Evolutionary conservation across 331 rosid species (phyloP).

Genomic region (Malus hybrid): DNA sequence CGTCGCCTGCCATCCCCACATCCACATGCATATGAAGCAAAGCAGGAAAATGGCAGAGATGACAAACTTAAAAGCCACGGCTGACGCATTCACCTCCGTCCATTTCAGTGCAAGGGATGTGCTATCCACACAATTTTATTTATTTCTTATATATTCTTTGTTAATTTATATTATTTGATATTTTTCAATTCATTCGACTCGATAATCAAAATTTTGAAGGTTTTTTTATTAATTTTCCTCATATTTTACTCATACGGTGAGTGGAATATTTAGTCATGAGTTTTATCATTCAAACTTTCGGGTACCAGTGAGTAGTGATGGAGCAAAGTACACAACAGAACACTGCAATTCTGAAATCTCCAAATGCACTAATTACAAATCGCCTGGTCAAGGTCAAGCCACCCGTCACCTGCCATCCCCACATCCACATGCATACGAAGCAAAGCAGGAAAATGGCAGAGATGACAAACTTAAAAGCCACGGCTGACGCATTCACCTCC

Average conservation of each 20-base stretch:
- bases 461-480: neutral
- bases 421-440: neutral
- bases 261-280: neutral
- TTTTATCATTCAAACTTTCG: neutral
- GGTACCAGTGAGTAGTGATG: neutral
- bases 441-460: neutral
- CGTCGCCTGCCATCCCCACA: neutral
- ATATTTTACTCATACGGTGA: too few species aligned
- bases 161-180: too few species aligned
- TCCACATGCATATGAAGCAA: neutral
- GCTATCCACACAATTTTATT: rapidly evolving
- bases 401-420: neutral
- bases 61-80: neutral
- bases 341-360: neutral
- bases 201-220: rapidly evolving
- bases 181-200: rapidly evolving
- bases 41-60: neutral
- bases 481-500: neutral
- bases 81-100: neutral
- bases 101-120: rapidly evolving
- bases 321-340: neutral
- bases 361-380: neutral
- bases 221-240: too few species aligned
- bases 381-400: neutral
- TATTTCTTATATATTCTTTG: too few species aligned